phyloP scores from a whole-genome alignment of 2,329 filamentous ascomycete genomes.

The Colletotrichum chlorophyti region DNA sequence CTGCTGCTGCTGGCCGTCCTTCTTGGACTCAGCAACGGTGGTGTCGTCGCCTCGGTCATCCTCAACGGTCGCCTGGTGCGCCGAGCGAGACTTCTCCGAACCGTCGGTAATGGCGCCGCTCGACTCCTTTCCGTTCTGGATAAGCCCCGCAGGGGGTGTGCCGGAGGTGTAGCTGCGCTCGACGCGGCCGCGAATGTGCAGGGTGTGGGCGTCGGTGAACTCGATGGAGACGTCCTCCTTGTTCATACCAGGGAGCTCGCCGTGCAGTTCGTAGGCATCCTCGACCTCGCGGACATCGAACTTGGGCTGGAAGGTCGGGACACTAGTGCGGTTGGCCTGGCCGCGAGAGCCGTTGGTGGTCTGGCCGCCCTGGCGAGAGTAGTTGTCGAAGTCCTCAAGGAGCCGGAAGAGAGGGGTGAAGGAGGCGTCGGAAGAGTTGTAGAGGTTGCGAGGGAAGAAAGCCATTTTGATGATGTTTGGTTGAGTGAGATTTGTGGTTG shows the following conservation, averaged over 20 bases:
- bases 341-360: constrained; percentile 32
- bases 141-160: constrained; percentile 53
- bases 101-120: constrained; percentile 49
- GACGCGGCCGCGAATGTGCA: constrained; percentile 73
- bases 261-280: constrained; percentile 76
- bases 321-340: constrained; percentile 33
- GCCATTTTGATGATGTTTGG: constrained; percentile 56
- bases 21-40: constrained; percentile 42
- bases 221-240: constrained; percentile 80
- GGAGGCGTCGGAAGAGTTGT: constrained; percentile 53
- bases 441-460: constrained; percentile 62
- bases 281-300: constrained; percentile 80
- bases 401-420: constrained; percentile 69
- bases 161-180: constrained; percentile 69
- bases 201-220: constrained; percentile 78
- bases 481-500: not conserved
- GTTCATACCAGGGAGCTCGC: constrained; percentile 78
- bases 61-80: constrained; percentile 69
- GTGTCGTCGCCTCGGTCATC: constrained; percentile 54
- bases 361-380: constrained; percentile 47
- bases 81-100: constrained; percentile 32
- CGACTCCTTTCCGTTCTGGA: constrained; percentile 48
- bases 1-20: constrained; percentile 38
- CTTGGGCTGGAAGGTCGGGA: constrained; percentile 73
- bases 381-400: constrained; percentile 68